Percentiles rank a stretch among this genome's conserved stretches.
phyloP scores from a whole-genome alignment of 352 stramenopile genomes.

The Phytophthora europaea region DNA sequence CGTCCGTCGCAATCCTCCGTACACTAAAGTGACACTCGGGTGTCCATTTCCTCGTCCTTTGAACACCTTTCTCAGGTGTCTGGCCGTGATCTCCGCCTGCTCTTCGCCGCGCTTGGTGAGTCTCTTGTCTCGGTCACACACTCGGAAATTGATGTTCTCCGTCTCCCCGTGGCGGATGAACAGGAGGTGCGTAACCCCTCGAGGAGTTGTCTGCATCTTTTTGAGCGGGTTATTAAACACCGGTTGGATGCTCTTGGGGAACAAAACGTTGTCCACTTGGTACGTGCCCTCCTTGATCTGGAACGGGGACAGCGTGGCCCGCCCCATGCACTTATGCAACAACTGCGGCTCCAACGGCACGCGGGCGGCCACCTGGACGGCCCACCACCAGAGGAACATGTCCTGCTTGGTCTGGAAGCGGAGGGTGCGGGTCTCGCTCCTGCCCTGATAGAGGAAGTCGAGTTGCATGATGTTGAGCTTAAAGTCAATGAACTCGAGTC shows the following conservation, averaged over 20 bases:
- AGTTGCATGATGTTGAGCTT: slow-evolving; percentile 63
- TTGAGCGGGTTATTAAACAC: slow-evolving; percentile 20
- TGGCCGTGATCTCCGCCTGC: slow-evolving; percentile 64
- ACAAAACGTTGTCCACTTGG: slow-evolving; percentile 72
- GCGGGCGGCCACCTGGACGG: slow-evolving; percentile 67
- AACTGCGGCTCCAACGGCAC: slow-evolving; percentile 55
- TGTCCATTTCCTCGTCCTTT: slow-evolving; percentile 42
- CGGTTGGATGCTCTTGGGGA: slow-evolving; percentile 50
- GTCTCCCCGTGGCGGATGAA: slow-evolving; percentile 83
- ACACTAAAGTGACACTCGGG: slow-evolving; percentile 64
- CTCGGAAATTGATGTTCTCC: slow-evolving; percentile 88
- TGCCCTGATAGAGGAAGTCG: slow-evolving; percentile 68
- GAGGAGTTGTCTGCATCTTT: slow-evolving; percentile 24
- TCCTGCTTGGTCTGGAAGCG: slow-evolving; percentile 64
- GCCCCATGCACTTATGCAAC: slow-evolving; percentile 62
- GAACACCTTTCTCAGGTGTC: slow-evolving; percentile 63
- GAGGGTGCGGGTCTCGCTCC: slow-evolving; percentile 49
- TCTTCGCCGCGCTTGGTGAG: slow-evolving; percentile 69
- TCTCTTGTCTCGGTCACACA: slow-evolving; percentile 78
- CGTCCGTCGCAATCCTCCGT: slow-evolving; percentile 70
- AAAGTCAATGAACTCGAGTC: slow-evolving; percentile 63
- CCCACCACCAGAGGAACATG: slow-evolving; percentile 86
- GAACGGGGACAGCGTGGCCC: slow-evolving; percentile 48
- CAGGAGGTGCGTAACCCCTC: slow-evolving; percentile 68
- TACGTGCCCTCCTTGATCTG: slow-evolving; percentile 64